Percentiles rank a stretch among this genome's conserved stretches.
phyloP scores from a whole-genome alignment of 192 early-diverging fungal genomes.

The Backusella australiensis region DNA sequence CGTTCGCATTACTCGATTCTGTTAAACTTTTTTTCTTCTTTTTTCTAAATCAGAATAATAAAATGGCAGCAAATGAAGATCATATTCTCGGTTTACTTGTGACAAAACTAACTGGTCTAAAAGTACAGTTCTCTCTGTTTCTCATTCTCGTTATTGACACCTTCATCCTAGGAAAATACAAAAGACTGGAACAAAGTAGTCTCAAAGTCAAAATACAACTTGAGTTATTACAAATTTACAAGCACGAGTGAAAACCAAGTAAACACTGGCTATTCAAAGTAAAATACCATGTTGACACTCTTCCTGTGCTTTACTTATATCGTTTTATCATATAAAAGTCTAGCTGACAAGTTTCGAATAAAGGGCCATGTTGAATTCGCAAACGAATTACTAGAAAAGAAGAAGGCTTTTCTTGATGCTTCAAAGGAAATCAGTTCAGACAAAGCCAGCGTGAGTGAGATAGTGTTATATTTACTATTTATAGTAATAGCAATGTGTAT shows the following conservation, averaged over 20 bases:
- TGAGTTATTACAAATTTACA: conserved; percentile 15
- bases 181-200: conserved; percentile 6
- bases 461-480: too few relatives aligned
- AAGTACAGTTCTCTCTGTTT: neutral
- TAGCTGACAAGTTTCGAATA: conserved; percentile 17
- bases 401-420: neutral
- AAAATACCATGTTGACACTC: neutral
- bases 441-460: neutral
- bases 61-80: neutral
- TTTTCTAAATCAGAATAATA: neutral
- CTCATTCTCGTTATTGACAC: neutral
- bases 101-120: neutral
- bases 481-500: neutral
- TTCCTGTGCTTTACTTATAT: neutral
- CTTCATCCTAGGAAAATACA: neutral
- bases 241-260: conserved; percentile 22
- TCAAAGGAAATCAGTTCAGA: neutral
- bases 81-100: neutral
- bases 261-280: conserved; percentile 7
- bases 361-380: conserved; percentile 12
- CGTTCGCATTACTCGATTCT: too few relatives aligned
- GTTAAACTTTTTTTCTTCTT: neutral
- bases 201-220: conserved; percentile 1
- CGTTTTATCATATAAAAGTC: neutral
- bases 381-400: neutral